phyloP scores from a whole-genome alignment of 768 basidiomycete genomes.

The Boletus rufocinnamomeus region DNA sequence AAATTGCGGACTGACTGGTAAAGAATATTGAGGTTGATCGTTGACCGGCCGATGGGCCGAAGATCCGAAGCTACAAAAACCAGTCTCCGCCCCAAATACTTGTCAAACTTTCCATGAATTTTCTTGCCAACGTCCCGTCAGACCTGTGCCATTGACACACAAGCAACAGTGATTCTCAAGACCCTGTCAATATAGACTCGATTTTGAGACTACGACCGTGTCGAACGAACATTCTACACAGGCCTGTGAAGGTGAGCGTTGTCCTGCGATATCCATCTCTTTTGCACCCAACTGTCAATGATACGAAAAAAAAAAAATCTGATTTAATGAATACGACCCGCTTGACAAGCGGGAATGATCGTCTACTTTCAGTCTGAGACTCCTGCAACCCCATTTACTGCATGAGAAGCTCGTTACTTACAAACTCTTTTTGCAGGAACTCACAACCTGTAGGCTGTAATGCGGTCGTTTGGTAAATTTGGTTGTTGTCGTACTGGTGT shows the following conservation, averaged over 20 bases:
- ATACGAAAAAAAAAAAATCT: constrained; percentile 4
- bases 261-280: neutral
- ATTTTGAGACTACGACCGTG: neutral
- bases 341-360: constrained; percentile 9
- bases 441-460: no score
- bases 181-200: neutral
- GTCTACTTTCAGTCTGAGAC: neutral
- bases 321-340: constrained; percentile 11
- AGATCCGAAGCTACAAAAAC: no score
- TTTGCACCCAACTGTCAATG: neutral
- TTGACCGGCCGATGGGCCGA: no score
- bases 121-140: no score
- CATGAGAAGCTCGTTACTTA: neutral
- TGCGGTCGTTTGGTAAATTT: no score
- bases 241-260: neutral
- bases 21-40: no score
- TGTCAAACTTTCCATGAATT: no score
- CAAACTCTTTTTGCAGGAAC: neutral
- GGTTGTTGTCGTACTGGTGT: neutral
- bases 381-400: neutral
- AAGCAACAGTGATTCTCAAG: neutral
- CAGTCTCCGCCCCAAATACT: no score
- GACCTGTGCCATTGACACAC: neutral
- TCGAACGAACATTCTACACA: neutral
- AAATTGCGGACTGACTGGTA: no score